phyloP scores from a whole-genome alignment of 208 protist species.

The Trypanosomatidae sp. region DNA sequence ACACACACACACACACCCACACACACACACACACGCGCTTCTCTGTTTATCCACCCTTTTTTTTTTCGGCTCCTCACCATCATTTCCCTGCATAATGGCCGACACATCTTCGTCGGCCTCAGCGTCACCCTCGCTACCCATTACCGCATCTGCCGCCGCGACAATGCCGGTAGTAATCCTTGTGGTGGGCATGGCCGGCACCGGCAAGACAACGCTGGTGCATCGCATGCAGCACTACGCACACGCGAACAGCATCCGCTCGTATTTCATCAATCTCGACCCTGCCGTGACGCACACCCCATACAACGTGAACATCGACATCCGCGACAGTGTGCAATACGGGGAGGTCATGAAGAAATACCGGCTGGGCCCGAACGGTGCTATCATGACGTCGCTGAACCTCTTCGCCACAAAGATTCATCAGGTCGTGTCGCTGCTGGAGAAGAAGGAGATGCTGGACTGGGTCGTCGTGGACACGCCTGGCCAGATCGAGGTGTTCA shows the following conservation, averaged over 20 bases:
- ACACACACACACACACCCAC: background rate
- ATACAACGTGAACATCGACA: conserved; percentile 98
- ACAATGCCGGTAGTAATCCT: conserved; percentile 93
- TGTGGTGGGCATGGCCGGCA: conserved; percentile 99
- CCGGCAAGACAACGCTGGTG: conserved; percentile 98
- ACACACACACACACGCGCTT: background rate
- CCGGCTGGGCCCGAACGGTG: conserved; percentile 98
- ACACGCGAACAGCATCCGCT: conserved; percentile 51
- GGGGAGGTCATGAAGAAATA: conserved; percentile 98
- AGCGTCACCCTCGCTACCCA: conserved; percentile 2
- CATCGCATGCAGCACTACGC: conserved; percentile 96
- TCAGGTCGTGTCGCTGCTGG: conserved; percentile 94
- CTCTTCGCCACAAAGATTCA: conserved; percentile 99
- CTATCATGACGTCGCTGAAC: conserved; percentile 99
- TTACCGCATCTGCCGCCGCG: background rate
- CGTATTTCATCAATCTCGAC: conserved; percentile 99
- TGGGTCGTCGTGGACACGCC: conserved; percentile 99
- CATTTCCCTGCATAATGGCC: background rate
- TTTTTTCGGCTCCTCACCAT: background rate
- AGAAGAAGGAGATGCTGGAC: conserved; percentile 76
- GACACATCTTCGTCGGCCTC: conserved; percentile 3
- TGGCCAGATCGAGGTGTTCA: conserved; percentile 99
- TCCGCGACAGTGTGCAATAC: conserved; percentile 99
- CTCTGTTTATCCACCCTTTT: conserved; percentile 7
- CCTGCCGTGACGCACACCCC: conserved; percentile 96